Evolutionary conservation across 2,329 filamentous ascomycete species (phyloP).

Genomic region (Fusarium subglutinans): DNA sequence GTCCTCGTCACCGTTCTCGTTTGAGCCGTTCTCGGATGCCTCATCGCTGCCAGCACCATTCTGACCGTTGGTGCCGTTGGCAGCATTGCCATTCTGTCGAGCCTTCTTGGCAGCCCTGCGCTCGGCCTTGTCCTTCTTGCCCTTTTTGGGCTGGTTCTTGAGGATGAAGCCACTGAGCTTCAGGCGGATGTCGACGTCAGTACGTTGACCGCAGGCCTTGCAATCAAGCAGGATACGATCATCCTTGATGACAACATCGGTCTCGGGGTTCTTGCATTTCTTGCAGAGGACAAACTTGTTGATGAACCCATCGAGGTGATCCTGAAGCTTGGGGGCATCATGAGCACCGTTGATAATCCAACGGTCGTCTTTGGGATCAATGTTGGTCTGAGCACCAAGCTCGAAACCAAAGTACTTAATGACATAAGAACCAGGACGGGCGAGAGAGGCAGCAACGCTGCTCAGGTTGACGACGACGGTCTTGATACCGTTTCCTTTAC

Average conservation of each 20-base stretch:
- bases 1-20: slow-evolving; percentile 65
- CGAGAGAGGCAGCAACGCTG: slow-evolving; percentile 91
- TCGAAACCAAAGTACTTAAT: slow-evolving; percentile 99
- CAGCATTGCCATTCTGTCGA: slow-evolving; percentile 71
- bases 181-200: slow-evolving; percentile 88
- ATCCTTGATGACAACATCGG: slow-evolving; percentile 94
- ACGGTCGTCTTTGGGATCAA: slow-evolving; percentile 94
- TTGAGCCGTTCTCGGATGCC: slow-evolving; percentile 60
- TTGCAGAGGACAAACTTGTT: slow-evolving; percentile 99
- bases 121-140: slow-evolving; percentile 96
- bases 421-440: slow-evolving; percentile 90
- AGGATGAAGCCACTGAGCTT: slow-evolving; percentile 98
- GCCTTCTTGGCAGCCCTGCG: slow-evolving; percentile 92
- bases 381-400: slow-evolving; percentile 97
- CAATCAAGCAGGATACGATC: slow-evolving; percentile 92
- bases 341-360: slow-evolving; percentile 99
- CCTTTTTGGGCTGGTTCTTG: slow-evolving; percentile 92
- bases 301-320: slow-evolving; percentile 98
- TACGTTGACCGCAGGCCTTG: slow-evolving; percentile 97
- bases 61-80: slow-evolving; percentile 53
- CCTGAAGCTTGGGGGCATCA: slow-evolving; percentile 93
- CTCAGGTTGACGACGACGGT: slow-evolving; percentile 95
- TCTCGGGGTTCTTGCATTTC: slow-evolving; percentile 99
- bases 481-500: slow-evolving; percentile 99
- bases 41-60: slow-evolving; percentile 68